Base-by-base conservation (phyloP, 2,329 filamentous ascomycete species). In the Phialocephala sp. region DNA sequence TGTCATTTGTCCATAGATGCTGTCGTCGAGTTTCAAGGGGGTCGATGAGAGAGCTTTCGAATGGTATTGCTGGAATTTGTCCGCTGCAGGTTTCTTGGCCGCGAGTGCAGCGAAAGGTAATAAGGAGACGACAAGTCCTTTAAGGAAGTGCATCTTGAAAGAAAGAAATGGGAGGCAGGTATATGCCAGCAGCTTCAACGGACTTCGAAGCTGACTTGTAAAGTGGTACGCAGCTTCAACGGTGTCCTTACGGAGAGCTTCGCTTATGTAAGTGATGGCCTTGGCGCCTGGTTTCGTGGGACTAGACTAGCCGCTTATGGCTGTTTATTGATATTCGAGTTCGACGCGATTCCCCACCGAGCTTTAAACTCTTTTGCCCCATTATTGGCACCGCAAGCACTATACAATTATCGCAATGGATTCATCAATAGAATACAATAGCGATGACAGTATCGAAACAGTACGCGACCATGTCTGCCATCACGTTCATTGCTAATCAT, bases 11-110 rank as follows among this genome's bases (percentile, higher is more conserved):
- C 86, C 84, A 83, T 95, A 99, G 57, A 84, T 82, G 27, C 81
- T 80, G 78, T 97, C 93, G 78, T 89, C 85, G 72, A 99, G 87
- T 81, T 92, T 92, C 76, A 97, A 74, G 5, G 93, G 90, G 32
- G 85, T 80, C 4, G 86, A 85, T 52, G 84, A 82, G 65, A 89
- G 84, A 65, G 90, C 83, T 77, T 93, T 89, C 70, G 86, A 77
- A 76, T 90, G 88, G 80, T 89, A 94, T 66, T 87, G 84, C 69
- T 85, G 77, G 82, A 94, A 97, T 74, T 86, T 88, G 77, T 92
- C 87, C 68, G 76, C 80, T 14, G 84, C 75, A 58, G 88, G 81
- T 77, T 91, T 88, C 76, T 90, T 91, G 61, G 90, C 86, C 57
- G 86, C 87, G 47, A 89, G 77, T 64, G 84, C 83, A 65, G 85